Conservation (phyloP, 306 rosid species). For the Cicer judaicum region DNA sequence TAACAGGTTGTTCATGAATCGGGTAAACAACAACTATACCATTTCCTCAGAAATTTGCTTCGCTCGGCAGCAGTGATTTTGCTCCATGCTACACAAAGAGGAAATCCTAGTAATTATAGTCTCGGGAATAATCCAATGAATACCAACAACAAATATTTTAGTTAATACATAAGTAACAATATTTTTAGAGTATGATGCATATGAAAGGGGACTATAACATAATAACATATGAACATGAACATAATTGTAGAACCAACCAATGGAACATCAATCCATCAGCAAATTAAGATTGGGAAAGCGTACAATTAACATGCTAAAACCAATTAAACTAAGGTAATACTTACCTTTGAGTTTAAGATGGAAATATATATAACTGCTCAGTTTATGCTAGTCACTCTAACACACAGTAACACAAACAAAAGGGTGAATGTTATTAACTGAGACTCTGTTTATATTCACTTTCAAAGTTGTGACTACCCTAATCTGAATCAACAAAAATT, state of each 20-base stretch:
- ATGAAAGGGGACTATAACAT: background rate
- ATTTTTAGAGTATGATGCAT: background rate
- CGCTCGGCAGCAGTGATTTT: constrained; percentile 84
- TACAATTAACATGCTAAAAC: constrained; percentile 16
- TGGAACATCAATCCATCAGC: constrained; percentile 32
- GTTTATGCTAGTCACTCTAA: constrained; percentile 23
- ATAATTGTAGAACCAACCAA: constrained; percentile 29
- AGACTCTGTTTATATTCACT: constrained; percentile 27
- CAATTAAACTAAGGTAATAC: constrained; percentile 25
- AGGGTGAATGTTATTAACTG: constrained; percentile 24
- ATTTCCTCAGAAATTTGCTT: constrained; percentile 81
- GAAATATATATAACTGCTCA: constrained; percentile 11
- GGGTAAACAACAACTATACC: constrained; percentile 56
- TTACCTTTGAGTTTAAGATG: background rate
- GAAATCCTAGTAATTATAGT: constrained; percentile 15
- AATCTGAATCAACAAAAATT: constrained; percentile 9
- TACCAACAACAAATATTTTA: constrained; percentile 4
- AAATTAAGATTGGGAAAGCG: constrained; percentile 10
- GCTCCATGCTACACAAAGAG: constrained; percentile 83
- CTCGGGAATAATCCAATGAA: constrained; percentile 35
- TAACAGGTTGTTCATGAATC: constrained; percentile 39
- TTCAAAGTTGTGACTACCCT: constrained; percentile 1
- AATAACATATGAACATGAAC: background rate
- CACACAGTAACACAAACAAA: constrained; percentile 1
- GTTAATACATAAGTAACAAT: constrained; percentile 19